Evolutionary conservation across 2,329 filamentous ascomycete species (phyloP).

Genomic region (Neofusicoccum ribis): DNA sequence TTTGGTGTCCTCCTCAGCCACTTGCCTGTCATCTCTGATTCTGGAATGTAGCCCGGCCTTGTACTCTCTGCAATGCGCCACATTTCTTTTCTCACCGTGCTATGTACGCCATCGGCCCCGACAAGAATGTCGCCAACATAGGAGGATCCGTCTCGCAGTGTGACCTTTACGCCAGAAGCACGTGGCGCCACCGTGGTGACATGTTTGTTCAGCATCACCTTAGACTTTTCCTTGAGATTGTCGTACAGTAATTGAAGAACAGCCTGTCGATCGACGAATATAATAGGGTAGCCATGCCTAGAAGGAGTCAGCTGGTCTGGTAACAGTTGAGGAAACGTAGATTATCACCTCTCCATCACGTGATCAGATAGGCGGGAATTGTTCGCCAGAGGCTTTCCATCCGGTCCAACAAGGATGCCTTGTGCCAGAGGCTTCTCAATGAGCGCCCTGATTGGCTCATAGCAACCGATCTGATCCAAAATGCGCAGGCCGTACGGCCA

Average conservation of each 20-base stretch:
- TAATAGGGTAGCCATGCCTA: background rate
- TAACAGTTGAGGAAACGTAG: too few species aligned
- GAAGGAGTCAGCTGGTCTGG: too few species aligned
- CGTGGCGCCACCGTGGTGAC: constrained; percentile 4
- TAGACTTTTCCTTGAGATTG: background rate
- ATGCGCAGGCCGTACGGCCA: too few species aligned
- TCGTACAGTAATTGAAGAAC: constrained; percentile 21
- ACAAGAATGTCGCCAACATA: constrained; percentile 14
- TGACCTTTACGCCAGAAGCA: background rate
- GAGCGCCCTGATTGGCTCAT: too few species aligned
- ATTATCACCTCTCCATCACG: too few species aligned
- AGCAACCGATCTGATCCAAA: too few species aligned
- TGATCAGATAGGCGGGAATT: too few species aligned
- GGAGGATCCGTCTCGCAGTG: background rate
- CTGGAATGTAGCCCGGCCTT: constrained; percentile 6
- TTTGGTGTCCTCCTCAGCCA: background rate
- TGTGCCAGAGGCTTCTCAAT: too few species aligned
- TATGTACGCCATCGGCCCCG: constrained; percentile 19
- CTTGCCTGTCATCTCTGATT: background rate
- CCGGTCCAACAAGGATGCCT: too few species aligned
- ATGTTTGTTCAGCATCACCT: background rate
- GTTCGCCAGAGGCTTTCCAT: too few species aligned
- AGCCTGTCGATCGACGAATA: constrained; percentile 25
- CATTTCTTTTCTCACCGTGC: constrained; percentile 9
- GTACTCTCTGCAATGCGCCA: constrained; percentile 21